A percentile compares a stretch with the other conserved stretches of the same genome.
Conservation (phyloP, 2,329 filamentous ascomycete genomes). For the Botryotinia globosa region DNA sequence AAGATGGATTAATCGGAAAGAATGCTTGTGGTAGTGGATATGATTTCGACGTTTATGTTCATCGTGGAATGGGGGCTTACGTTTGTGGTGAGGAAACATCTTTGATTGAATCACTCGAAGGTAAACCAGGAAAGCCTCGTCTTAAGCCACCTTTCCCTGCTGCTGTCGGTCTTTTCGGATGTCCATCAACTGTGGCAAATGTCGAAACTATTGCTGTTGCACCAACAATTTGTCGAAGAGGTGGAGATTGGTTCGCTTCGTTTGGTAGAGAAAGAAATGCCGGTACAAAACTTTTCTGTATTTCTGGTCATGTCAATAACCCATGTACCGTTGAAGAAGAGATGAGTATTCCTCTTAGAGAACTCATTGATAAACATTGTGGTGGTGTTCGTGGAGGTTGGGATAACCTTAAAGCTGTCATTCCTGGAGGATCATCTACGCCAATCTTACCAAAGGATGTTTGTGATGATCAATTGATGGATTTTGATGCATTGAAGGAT, state of each 20-base stretch:
- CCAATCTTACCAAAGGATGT: slow-evolving; percentile 87
- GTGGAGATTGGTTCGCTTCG: slow-evolving; percentile 85
- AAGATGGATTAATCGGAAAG: slow-evolving; percentile 92
- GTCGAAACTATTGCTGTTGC: slow-evolving; percentile 96
- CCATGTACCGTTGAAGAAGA: slow-evolving; percentile 97
- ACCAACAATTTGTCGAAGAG: slow-evolving; percentile 91
- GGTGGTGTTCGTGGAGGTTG: slow-evolving; percentile 94
- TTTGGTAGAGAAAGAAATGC: slow-evolving; percentile 96
- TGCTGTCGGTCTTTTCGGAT: slow-evolving; percentile 95
- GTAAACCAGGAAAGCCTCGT: slow-evolving; percentile 97
- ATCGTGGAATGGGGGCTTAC: slow-evolving; percentile 96
- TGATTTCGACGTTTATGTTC: slow-evolving; percentile 95
- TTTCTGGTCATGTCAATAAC: slow-evolving; percentile 98
- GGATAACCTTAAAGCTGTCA: slow-evolving; percentile 95
- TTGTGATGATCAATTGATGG: slow-evolving; percentile 96
- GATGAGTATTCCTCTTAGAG: slow-evolving; percentile 95
- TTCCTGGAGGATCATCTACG: slow-evolving; percentile 94
- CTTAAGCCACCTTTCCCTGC: slow-evolving; percentile 98
- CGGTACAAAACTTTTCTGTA: slow-evolving; percentile 97
- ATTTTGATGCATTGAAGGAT: slow-evolving; percentile 98
- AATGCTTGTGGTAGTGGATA: slow-evolving; percentile 96
- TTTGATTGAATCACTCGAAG: slow-evolving; percentile 95
- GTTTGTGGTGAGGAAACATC: slow-evolving; percentile 98
- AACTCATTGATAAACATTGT: slow-evolving; percentile 97
- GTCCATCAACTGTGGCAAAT: slow-evolving; percentile 96